Conservation (phyloP, 176 grass and related monocot species). For the Lolium multiflorum region DNA sequence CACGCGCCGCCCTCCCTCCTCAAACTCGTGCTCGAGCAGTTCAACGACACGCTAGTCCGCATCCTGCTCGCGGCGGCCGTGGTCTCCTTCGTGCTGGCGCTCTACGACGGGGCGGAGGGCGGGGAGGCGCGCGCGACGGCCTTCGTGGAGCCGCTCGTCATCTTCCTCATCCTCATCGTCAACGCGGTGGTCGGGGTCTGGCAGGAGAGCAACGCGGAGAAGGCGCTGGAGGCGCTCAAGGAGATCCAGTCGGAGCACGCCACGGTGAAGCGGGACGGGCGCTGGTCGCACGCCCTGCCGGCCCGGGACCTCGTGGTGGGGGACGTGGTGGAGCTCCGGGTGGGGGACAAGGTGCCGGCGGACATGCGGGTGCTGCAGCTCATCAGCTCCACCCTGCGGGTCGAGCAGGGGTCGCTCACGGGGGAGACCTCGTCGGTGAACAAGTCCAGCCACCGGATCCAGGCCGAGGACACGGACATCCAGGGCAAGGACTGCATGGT, state of each 20-base stretch:
- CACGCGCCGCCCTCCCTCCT: slow-evolving; percentile 82
- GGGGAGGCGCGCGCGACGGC: slow-evolving; percentile 73
- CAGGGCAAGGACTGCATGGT: slow-evolving; percentile 99
- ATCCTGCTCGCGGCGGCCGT: slow-evolving; percentile 92
- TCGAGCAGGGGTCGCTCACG: slow-evolving; percentile 94
- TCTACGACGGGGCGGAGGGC: slow-evolving; percentile 78
- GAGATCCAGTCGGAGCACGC: slow-evolving; percentile 99
- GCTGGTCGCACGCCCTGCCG: slow-evolving; percentile 65
- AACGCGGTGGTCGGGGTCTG: slow-evolving; percentile 98
- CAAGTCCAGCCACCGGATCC: slow-evolving; percentile 69
- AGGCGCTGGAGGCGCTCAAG: slow-evolving; percentile 98
- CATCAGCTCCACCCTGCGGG: slow-evolving; percentile 87
- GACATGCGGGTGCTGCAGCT: slow-evolving; percentile 90
- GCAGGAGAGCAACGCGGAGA: slow-evolving; percentile 99
- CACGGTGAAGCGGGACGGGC: slow-evolving; percentile 78
- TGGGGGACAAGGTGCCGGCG: slow-evolving; percentile 92
- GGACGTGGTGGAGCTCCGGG: slow-evolving; percentile 89
- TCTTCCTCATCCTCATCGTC: slow-evolving; percentile 94
- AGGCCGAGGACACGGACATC: slow-evolving; percentile 75
- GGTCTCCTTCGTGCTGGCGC: slow-evolving; percentile 87
- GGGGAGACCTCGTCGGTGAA: slow-evolving; percentile 90
- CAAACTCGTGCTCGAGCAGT: slow-evolving; percentile 95
- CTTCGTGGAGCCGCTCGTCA: slow-evolving; percentile 96
- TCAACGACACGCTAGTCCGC: slow-evolving; percentile 89
- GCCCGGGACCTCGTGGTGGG: slow-evolving; percentile 84